These are phyloP conservation scores for Nicotiana knightiana DNA, from an alignment of 257 asterid genomes.

Conservation along the genomic window DNA sequence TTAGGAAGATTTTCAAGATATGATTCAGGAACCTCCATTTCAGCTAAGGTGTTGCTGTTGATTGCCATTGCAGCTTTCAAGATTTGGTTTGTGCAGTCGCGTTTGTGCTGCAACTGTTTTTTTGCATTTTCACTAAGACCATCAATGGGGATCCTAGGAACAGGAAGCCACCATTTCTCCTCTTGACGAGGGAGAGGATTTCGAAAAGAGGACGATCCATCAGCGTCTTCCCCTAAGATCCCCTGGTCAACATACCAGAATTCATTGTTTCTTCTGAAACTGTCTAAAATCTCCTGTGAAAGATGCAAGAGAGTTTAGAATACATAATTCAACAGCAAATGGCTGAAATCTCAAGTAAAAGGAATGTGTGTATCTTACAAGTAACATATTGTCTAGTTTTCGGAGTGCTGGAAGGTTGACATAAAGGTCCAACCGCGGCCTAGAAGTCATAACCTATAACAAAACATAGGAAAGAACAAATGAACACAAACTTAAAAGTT, in stretches of 20 bases:
- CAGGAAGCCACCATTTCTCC: slow-evolving; percentile 93
- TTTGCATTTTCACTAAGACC: slow-evolving; percentile 60
- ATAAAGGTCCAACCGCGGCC: slow-evolving; percentile 61
- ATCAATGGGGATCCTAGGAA: slow-evolving; percentile 61
- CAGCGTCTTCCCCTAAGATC: slow-evolving; percentile 30
- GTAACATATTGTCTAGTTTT: slow-evolving; percentile 76
- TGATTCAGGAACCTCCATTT: slow-evolving; percentile 72
- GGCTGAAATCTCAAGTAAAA: neutral
- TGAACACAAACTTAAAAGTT: neutral
- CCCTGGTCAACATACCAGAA: slow-evolving; percentile 89
- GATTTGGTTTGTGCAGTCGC: slow-evolving; percentile 71
- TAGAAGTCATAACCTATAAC: slow-evolving; percentile 67
- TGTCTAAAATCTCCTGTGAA: slow-evolving; percentile 60
- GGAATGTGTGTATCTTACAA: slow-evolving; percentile 35
- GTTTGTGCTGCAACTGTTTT: slow-evolving; percentile 52
- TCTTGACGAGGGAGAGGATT: slow-evolving; percentile 22
- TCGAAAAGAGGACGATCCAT: slow-evolving; percentile 29
- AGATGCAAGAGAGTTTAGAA: neutral
- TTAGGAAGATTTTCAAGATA: slow-evolving; percentile 68
- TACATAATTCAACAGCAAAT: neutral
- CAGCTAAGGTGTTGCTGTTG: slow-evolving; percentile 58
- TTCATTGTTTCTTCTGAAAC: slow-evolving; percentile 43
- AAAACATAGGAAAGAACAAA: neutral
- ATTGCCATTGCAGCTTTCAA: slow-evolving; percentile 92
- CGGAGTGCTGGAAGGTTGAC: slow-evolving; percentile 80